Base-by-base conservation (phyloP, 2,329 filamentous ascomycete species). In the Alternaria alternata region DNA sequence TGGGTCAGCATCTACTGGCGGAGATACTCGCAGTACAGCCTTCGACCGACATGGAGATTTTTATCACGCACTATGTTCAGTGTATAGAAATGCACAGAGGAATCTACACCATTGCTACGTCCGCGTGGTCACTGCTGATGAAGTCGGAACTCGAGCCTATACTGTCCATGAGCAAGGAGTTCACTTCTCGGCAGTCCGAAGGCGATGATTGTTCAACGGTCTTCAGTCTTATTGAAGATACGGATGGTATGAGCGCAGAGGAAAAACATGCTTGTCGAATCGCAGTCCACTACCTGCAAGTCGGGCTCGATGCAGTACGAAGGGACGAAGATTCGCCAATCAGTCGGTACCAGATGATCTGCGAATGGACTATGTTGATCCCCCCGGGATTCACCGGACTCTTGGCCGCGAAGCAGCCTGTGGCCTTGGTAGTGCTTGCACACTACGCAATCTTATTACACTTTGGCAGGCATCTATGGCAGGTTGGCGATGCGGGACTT, bases 361-460 rank as follows among this genome's bases (percentile, higher is more conserved):
- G 76, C 34, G 62, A 72, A 11, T 83, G 80, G 79, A 73, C 74
- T 1, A 73, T 78, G 18, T 68, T 79, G 51, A 63, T 80, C 14
- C 65, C 72, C 3, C 67, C 64, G 14, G 70, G 75, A 9, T 82
- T 80, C 46, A 75, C 79, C 4, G 64, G 56, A 7, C 66, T 81
- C 51, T 63, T 84, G 7, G 69, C 74, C 14, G 59, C 68, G 34
- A 72, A 75, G 38, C 64, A 72, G 3, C 78, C 80, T 0, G 82
- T 84, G 63, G 82, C 81, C 1, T 71, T 86, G 24, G 73, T 84
- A 11, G 78, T 86, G 7, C 69, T 86, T 22, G 83, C 82, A 6
- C 80, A 85, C 64, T 85, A 84, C 51, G 83, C 82, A 11, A 78
- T 84, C 4, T 65, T 86, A 42, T 71, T 85, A n/a, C 80, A 84